Percentiles rank a stretch among this genome's conserved stretches.
Conservation (phyloP, 2,329 filamentous ascomycete species). For the Exophiala sideris region DNA sequence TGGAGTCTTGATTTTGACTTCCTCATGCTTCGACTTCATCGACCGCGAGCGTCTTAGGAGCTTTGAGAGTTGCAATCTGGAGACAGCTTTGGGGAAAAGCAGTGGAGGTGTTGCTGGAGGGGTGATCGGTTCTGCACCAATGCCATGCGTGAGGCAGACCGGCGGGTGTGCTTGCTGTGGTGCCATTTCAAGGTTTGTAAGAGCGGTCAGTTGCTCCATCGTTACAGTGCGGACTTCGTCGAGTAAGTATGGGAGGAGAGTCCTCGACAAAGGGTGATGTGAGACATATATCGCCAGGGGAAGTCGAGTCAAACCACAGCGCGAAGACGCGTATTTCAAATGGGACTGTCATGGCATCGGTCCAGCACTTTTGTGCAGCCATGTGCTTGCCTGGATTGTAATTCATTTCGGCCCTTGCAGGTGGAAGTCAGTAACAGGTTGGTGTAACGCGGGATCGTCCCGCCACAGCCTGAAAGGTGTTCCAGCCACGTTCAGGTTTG, state of each 20-base stretch:
- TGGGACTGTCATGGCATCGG: conserved; percentile 11
- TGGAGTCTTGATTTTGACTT: conserved; percentile 1
- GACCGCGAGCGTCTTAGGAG: conserved; percentile 15
- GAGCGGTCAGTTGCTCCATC: conserved; percentile 8
- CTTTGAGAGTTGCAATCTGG: conserved; percentile 15
- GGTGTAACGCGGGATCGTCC: conserved; percentile 6
- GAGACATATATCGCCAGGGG: conserved; percentile 17
- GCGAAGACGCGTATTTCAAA: conserved; percentile 16
- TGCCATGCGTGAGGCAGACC: conserved; percentile 9
- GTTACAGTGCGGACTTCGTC: neutral
- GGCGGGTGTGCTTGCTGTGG: conserved; percentile 1
- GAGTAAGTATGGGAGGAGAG: conserved; percentile 2
- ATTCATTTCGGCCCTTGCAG: conserved; percentile 17
- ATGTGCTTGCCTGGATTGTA: conserved; percentile 2
- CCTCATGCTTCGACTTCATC: conserved; percentile 4
- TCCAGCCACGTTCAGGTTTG: conserved; percentile 10
- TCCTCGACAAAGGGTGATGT: conserved; percentile 2
- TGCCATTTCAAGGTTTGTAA: neutral
- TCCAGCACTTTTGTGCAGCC: neutral
- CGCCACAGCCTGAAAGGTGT: neutral
- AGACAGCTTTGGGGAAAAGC: neutral
- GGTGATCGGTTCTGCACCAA: conserved; percentile 12
- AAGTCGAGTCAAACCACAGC: neutral
- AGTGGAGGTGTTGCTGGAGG: conserved; percentile 11
- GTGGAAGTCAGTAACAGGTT: neutral